Percentiles rank a stretch among this genome's conserved stretches.
These are phyloP conservation scores for Russula foetens DNA, from an alignment of 768 basidiomycete genomes.

Conservation along the genomic window DNA sequence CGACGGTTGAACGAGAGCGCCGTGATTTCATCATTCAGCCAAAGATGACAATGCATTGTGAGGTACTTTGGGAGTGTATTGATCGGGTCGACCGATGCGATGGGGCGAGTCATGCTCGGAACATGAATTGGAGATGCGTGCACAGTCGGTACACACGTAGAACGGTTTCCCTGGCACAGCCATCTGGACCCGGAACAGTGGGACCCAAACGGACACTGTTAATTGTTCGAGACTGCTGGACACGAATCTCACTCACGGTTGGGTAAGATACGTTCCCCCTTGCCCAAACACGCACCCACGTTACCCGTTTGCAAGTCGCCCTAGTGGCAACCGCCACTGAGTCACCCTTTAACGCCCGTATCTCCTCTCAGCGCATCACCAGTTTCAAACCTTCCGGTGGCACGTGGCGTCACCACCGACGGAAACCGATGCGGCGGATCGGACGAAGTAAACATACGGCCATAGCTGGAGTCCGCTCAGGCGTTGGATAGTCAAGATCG, in stretches of 20 bases:
- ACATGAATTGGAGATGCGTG: background rate
- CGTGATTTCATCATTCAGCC: conserved; percentile 17
- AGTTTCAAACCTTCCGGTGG: background rate
- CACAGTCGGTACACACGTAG: conserved; percentile 8
- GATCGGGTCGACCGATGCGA: conserved; percentile 7
- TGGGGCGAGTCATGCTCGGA: conserved; percentile 12
- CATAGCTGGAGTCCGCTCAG: background rate
- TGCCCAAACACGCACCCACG: conserved; percentile 4
- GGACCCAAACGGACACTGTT: background rate
- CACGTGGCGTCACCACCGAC: background rate
- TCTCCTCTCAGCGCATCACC: background rate
- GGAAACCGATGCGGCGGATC: background rate
- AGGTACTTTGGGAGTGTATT: conserved; percentile 7
- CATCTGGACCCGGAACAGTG: background rate
- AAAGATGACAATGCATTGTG: background rate
- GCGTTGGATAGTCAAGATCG: background rate
- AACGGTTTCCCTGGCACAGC: background rate
- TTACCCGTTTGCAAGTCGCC: background rate
- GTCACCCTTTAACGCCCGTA: background rate
- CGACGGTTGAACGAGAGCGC: conserved; percentile 6
- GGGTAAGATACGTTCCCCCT: background rate
- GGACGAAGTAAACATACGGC: background rate
- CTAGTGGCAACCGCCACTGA: conserved; percentile 1
- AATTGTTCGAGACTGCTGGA: background rate
- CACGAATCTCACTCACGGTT: conserved; percentile 1